Conservation (phyloP, 2,329 filamentous ascomycete genomes). For the Aspergillus nomiae region DNA sequence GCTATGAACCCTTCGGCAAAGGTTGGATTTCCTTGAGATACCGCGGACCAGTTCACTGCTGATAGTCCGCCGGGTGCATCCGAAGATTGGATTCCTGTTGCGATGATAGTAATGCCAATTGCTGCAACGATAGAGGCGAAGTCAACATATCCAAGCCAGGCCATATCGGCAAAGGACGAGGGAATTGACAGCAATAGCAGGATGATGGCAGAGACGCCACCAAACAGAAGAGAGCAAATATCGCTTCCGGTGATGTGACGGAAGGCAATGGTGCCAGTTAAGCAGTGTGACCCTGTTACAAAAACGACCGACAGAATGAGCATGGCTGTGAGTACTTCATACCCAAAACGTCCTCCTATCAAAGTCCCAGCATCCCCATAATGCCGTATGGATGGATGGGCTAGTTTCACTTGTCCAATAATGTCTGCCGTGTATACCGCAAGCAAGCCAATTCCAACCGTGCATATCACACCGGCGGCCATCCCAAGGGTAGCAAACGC, state of each 20-base stretch:
- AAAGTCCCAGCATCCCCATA: conserved; percentile 47
- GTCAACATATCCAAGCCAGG: neutral
- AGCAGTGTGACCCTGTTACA: conserved; percentile 45
- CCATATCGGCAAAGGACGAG: neutral
- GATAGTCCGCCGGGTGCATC: neutral
- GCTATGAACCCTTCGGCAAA: conserved; percentile 28
- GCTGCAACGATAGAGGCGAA: neutral
- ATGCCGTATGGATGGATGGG: conserved; percentile 40
- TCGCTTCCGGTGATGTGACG: conserved; percentile 40
- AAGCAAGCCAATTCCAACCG: conserved; percentile 38
- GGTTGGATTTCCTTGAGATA: conserved; percentile 12
- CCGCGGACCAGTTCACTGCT: conserved; percentile 11
- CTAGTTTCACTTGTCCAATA: conserved; percentile 38
- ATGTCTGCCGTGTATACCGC: conserved; percentile 45
- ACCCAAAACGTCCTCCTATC: conserved; percentile 44
- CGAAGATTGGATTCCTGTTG: neutral
- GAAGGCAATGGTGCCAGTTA: conserved; percentile 50
- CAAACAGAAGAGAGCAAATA: conserved; percentile 27
- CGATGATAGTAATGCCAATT: neutral
- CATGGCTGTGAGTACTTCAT: conserved; percentile 45
- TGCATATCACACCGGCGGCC: conserved; percentile 46
- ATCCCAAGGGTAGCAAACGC: conserved; percentile 48
- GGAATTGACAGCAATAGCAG: neutral
- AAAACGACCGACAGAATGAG: conserved; percentile 44
- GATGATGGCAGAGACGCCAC: neutral